Conservation (phyloP, 495 filamentous ascomycete genomes). For the Daldinia grandis region DNA sequence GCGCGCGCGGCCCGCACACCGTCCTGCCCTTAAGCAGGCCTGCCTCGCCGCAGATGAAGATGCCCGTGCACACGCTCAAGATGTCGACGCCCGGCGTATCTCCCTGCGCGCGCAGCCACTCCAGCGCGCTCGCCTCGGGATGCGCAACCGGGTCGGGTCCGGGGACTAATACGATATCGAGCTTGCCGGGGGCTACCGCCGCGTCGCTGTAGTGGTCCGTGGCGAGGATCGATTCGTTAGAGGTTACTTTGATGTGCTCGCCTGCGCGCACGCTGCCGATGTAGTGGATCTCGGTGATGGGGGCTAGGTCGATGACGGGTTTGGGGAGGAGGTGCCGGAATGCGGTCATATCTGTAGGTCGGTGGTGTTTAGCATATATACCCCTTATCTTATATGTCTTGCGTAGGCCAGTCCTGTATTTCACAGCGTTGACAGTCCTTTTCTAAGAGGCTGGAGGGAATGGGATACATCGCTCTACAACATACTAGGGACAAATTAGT, state of each 20-base stretch:
- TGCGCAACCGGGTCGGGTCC: slow-evolving; percentile 56
- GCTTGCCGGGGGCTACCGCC: slow-evolving; percentile 57
- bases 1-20: slow-evolving; percentile 60
- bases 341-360: slow-evolving; percentile 44
- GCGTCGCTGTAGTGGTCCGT: slow-evolving; percentile 54
- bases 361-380: neutral
- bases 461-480: neutral
- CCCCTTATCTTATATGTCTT: neutral
- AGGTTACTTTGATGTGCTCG: slow-evolving; percentile 47
- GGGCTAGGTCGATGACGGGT: slow-evolving; percentile 50
- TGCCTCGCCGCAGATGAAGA: slow-evolving; percentile 57
- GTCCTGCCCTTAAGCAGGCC: slow-evolving; percentile 59
- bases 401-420: too few species aligned
- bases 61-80: slow-evolving; percentile 64
- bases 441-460: neutral
- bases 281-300: slow-evolving; percentile 55
- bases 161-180: slow-evolving; percentile 63
- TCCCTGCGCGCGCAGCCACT: slow-evolving; percentile 58
- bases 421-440: neutral
- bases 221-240: slow-evolving; percentile 45
- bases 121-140: slow-evolving; percentile 48
- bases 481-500: slow-evolving; percentile 29
- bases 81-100: slow-evolving; percentile 52
- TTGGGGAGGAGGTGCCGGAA: slow-evolving; percentile 44
- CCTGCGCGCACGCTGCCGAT: slow-evolving; percentile 50